A percentile compares a stretch with the other conserved stretches of the same genome.
Conservation (phyloP, 306 rosid genomes). For the Dicorynia guianensis region DNA sequence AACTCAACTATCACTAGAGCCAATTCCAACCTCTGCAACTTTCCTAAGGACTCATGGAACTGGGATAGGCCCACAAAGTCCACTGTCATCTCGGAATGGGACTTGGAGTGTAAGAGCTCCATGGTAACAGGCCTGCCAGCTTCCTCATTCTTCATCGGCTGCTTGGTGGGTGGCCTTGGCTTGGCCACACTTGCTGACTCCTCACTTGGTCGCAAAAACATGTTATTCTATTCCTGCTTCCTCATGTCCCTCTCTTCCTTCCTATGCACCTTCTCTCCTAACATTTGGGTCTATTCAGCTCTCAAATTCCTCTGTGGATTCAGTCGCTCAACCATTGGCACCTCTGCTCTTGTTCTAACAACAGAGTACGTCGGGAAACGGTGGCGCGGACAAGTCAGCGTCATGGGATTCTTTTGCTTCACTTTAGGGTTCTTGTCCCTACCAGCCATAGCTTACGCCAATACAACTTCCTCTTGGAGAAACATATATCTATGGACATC, state of each 20-base stretch:
- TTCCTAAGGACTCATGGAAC: conserved; percentile 50
- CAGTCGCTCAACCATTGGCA: conserved; percentile 58
- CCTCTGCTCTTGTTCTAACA: conserved; percentile 62
- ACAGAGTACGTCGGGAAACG: conserved; percentile 65
- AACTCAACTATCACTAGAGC: not conserved
- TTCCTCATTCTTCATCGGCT: conserved; percentile 65
- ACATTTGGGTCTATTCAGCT: conserved; percentile 60
- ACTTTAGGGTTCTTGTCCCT: conserved; percentile 65
- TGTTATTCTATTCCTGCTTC: conserved; percentile 57
- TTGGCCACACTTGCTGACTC: conserved; percentile 66
- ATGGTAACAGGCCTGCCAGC: conserved; percentile 56
- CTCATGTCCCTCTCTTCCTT: conserved; percentile 59
- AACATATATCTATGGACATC: conserved; percentile 63
- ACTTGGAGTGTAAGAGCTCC: conserved; percentile 44
- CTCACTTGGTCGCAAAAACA: conserved; percentile 63
- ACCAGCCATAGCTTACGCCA: conserved; percentile 54
- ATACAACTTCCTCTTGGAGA: conserved; percentile 57
- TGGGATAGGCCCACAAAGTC: conserved; percentile 56
- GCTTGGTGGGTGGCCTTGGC: conserved; percentile 59
- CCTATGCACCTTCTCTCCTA: conserved; percentile 48
- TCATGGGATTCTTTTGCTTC: conserved; percentile 63
- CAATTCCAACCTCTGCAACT: conserved; percentile 46
- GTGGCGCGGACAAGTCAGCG: conserved; percentile 56
- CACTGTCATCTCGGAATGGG: conserved; percentile 65
- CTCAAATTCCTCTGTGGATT: conserved; percentile 54